These are phyloP conservation scores for Cercospora citrullina DNA, from an alignment of 2,329 filamentous ascomycete species.

Conservation along the genomic window DNA sequence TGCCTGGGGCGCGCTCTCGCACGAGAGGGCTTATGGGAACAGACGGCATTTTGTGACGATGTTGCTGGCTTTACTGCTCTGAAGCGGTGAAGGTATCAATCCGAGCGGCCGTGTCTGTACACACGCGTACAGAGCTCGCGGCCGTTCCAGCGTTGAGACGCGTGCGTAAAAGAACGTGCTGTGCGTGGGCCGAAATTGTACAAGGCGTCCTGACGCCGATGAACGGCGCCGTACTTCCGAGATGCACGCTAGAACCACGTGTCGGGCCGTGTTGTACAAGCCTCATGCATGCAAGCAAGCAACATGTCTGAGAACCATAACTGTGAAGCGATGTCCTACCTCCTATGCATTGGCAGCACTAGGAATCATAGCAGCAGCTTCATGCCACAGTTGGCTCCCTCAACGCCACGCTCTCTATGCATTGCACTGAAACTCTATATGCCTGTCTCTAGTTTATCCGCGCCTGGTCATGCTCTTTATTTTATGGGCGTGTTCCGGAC, in stretches of 20 bases:
- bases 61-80: neutral
- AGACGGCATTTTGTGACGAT: conserved; percentile 1
- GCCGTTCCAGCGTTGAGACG: neutral
- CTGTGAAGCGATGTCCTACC: neutral
- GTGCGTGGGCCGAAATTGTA: neutral
- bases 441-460: neutral
- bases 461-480: neutral
- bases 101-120: neutral
- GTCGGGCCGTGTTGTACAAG: neutral
- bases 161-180: neutral
- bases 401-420: neutral
- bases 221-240: neutral
- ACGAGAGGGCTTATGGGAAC: conserved; percentile 1
- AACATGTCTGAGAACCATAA: neutral
- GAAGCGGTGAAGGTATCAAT: neutral
- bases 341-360: neutral
- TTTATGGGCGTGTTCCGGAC: neutral
- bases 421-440: neutral
- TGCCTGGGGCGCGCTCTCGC: neutral
- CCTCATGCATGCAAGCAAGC: neutral
- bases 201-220: neutral
- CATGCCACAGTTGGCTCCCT: neutral
- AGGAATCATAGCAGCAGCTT: neutral
- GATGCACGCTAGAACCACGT: neutral
- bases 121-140: neutral